Evolutionary conservation across 208 protist genomes (phyloP).

Genomic region (Sergeia podlipaevii): DNA sequence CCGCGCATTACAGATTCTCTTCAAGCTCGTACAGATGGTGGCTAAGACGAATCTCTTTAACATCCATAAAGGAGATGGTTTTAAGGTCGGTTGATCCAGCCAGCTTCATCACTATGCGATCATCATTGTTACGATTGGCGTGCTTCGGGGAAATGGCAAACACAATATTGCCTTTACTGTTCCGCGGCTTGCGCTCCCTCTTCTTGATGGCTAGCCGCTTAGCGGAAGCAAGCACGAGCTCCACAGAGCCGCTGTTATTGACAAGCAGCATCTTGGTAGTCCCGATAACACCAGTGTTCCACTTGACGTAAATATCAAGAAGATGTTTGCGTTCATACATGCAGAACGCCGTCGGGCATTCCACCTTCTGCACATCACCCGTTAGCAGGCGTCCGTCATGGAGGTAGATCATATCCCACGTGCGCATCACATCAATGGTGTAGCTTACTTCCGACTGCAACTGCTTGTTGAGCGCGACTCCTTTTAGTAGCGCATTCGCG

Average conservation of each 20-base stretch:
- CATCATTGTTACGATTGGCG: slow-evolving; percentile 31
- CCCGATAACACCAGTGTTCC: slow-evolving; percentile 51
- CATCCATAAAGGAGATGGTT: slow-evolving; percentile 29
- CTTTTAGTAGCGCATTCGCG: neutral
- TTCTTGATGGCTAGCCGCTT: slow-evolving; percentile 62
- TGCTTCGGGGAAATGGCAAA: slow-evolving; percentile 38
- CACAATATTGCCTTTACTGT: slow-evolving; percentile 47
- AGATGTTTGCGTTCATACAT: slow-evolving; percentile 69
- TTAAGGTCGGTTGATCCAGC: slow-evolving; percentile 38
- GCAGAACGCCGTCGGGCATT: slow-evolving; percentile 39
- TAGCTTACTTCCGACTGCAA: slow-evolving; percentile 31
- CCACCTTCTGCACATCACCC: slow-evolving; percentile 59
- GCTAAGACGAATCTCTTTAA: slow-evolving; percentile 54
- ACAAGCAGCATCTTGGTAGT: slow-evolving; percentile 39
- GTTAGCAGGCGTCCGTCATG: slow-evolving; percentile 59
- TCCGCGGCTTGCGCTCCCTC: slow-evolving; percentile 47
- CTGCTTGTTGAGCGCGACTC: slow-evolving; percentile 19
- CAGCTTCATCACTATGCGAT: slow-evolving; percentile 58
- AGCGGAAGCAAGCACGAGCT: slow-evolving; percentile 51
- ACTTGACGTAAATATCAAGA: slow-evolving; percentile 57
- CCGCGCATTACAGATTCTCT: too few relatives aligned
- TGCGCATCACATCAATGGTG: slow-evolving; percentile 68
- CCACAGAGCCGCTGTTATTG: slow-evolving; percentile 44
- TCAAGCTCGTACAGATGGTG: slow-evolving; percentile 73
- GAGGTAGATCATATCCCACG: slow-evolving; percentile 84